Evolutionary conservation across 768 basidiomycete species (phyloP).

Genomic region (Tephrocybe rancida): DNA sequence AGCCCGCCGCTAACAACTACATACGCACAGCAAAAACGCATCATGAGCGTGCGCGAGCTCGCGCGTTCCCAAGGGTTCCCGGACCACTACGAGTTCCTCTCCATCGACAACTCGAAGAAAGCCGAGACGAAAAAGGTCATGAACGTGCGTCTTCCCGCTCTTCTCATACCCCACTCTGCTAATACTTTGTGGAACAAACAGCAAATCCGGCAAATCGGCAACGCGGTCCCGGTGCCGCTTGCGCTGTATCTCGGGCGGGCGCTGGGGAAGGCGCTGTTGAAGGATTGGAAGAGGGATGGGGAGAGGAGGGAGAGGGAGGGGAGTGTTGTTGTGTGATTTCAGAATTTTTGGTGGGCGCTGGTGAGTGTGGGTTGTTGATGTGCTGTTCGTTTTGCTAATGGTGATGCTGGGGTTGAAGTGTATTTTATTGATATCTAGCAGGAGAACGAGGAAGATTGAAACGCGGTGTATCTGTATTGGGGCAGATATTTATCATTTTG

Average conservation of each 20-base stretch:
- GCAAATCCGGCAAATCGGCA: constrained; percentile 81
- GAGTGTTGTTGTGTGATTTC: constrained; percentile 44
- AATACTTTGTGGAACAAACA: too few species aligned
- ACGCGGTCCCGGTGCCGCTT: constrained; percentile 76
- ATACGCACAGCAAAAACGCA: constrained; percentile 63
- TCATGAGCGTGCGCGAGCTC: constrained; percentile 65
- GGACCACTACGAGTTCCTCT: constrained; percentile 65
- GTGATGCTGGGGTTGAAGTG: too few species aligned
- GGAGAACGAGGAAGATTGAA: too few species aligned
- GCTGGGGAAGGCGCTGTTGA: constrained; percentile 44
- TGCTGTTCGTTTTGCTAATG: too few species aligned
- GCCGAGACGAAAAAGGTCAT: constrained; percentile 35
- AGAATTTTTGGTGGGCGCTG: too few species aligned
- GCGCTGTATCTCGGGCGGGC: constrained; percentile 63
- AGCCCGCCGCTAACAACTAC: not conserved
- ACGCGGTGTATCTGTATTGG: too few species aligned
- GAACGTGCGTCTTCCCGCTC: constrained; percentile 50
- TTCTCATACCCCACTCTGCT: too few species aligned
- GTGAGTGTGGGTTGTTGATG: not conserved
- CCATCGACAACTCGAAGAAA: constrained; percentile 35
- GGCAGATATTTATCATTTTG: too few species aligned
- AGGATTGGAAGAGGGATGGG: constrained; percentile 49
- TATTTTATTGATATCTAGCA: too few species aligned
- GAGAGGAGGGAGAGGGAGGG: constrained; percentile 41
- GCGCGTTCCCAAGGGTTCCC: constrained; percentile 83